Percentiles rank a stretch among this genome's conserved stretches.
Evolutionary conservation across 179 eudicot species (phyloP).

Genomic region (Beta lomatogona): DNA sequence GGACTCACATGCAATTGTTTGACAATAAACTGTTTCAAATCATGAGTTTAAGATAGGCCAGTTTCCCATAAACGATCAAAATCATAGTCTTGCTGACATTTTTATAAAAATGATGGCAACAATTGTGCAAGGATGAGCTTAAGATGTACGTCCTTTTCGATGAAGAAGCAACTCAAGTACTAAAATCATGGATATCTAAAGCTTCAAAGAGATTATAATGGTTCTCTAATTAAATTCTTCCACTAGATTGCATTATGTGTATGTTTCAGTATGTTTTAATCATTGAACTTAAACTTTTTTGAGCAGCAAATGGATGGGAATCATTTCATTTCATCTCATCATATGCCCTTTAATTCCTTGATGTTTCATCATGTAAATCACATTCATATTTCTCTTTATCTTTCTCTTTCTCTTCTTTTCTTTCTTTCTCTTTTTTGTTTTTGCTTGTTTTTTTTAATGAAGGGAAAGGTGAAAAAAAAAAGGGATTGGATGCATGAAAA

Average conservation of each 20-base stretch:
- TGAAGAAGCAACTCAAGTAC: conserved; percentile 15
- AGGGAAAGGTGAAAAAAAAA: background rate
- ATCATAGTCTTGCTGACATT: background rate
- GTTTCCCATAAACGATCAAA: background rate
- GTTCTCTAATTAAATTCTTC: background rate
- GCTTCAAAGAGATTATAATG: conserved; percentile 13
- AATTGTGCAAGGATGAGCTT: conserved; percentile 4
- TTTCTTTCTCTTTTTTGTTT: background rate
- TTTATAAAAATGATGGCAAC: conserved; percentile 8
- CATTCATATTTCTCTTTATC: background rate
- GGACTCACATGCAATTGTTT: background rate
- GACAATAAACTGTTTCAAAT: background rate
- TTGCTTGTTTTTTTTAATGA: background rate
- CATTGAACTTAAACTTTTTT: conserved; percentile 28
- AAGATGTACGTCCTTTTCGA: conserved; percentile 2
- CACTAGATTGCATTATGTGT: conserved; percentile 12
- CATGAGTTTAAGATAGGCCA: background rate
- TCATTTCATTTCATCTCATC: conserved; percentile 2
- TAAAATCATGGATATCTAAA: background rate
- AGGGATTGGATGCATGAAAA: conserved; percentile 12
- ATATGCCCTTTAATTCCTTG: conserved; percentile 19
- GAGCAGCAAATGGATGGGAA: conserved; percentile 20
- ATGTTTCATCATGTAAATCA: conserved; percentile 20
- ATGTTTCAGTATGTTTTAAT: conserved; percentile 15
- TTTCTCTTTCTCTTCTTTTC: background rate